Evolutionary conservation across 768 basidiomycete genomes (phyloP).

Genomic region (Trametes gibbosa): DNA sequence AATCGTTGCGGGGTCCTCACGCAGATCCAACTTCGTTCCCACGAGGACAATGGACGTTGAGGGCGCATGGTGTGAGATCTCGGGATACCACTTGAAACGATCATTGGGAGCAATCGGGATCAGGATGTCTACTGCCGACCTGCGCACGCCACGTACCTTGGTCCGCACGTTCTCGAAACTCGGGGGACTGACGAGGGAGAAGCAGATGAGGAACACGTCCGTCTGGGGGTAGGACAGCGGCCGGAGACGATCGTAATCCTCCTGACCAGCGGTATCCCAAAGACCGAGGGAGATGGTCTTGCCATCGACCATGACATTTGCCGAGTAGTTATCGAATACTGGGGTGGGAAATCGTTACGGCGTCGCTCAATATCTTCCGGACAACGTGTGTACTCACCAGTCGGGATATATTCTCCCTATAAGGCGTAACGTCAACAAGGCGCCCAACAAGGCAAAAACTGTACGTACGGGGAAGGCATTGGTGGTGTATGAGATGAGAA

Average conservation of each 20-base stretch:
- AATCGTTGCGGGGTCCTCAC: conserved; percentile 90
- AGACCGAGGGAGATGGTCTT: conserved; percentile 97
- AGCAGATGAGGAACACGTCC: conserved; percentile 99
- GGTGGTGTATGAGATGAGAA: conserved; percentile 99
- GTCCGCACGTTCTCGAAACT: conserved; percentile 99
- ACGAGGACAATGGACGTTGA: conserved; percentile 91
- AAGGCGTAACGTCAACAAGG: background rate
- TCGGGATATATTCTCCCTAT: conserved; percentile 96
- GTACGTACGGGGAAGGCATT: conserved; percentile 88
- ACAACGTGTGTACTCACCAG: conserved; percentile 49
- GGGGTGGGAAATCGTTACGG: conserved; percentile 8
- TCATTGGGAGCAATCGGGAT: conserved; percentile 13
- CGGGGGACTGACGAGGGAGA: conserved; percentile 96
- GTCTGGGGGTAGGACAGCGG: conserved; percentile 99
- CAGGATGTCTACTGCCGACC: conserved; percentile 5
- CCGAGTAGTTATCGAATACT: conserved; percentile 99
- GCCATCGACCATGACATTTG: conserved; percentile 98
- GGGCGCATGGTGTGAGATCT: conserved; percentile 96
- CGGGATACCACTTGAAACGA: conserved; percentile 80
- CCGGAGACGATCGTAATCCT: conserved; percentile 97
- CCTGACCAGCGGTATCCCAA: conserved; percentile 99
- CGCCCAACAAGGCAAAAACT: background rate
- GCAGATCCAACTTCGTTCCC: conserved; percentile 95
- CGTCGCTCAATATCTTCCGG: conserved; percentile 2
- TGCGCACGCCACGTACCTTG: conserved; percentile 56